A percentile compares a stretch with the other conserved stretches of the same genome.
Evolutionary conservation across 208 protist genomes (phyloP).

Genomic region (Naegleria gruberi): DNA sequence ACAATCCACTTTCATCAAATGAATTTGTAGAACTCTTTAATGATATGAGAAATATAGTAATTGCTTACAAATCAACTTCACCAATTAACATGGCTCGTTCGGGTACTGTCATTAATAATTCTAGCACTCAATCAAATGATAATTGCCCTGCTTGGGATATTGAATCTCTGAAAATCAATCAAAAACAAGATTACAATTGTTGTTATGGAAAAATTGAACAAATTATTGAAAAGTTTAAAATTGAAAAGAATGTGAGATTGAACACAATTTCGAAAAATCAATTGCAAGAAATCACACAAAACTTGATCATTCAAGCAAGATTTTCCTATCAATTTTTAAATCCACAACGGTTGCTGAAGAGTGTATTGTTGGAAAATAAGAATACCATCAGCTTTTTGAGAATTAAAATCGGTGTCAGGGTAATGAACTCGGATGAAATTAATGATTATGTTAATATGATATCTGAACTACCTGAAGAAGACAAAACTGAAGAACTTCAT

Average conservation of each 20-base stretch:
- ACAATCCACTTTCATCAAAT: too few species aligned
- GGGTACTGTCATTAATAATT: too few species aligned
- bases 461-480: background rate
- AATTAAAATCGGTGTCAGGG: background rate
- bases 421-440: background rate
- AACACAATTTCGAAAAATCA: too few species aligned
- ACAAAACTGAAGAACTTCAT: background rate
- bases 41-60: too few species aligned
- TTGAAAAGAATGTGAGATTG: background rate
- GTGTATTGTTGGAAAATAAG: background rate
- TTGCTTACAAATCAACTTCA: too few species aligned
- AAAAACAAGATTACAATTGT: background rate
- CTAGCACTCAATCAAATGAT: too few species aligned
- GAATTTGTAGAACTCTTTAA: too few species aligned
- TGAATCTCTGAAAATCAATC: background rate
- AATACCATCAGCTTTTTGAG: background rate
- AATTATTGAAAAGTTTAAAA: background rate
- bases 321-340: background rate
- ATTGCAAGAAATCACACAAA: background rate
- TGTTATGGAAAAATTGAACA: background rate
- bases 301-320: background rate
- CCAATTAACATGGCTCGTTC: too few species aligned
- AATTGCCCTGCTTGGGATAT: background rate
- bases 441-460: background rate
- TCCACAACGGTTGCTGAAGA: background rate